A percentile compares a stretch with the other conserved stretches of the same genome.
Evolutionary conservation across 306 rosid genomes (phyloP).

Genomic region (Rosa rugosa): DNA sequence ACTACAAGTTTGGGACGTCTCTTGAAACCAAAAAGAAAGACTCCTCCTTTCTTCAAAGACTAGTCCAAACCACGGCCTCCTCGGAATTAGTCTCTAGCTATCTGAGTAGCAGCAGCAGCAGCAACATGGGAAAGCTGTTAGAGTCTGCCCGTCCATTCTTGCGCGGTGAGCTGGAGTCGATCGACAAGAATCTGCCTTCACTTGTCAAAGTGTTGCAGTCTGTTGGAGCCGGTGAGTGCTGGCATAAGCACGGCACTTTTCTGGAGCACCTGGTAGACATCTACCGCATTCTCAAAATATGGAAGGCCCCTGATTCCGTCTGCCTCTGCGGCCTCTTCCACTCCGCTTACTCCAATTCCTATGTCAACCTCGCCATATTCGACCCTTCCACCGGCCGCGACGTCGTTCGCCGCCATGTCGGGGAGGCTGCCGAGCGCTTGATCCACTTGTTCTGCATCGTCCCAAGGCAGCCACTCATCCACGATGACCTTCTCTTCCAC

Average conservation of each 20-base stretch:
- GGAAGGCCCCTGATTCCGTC: conserved; percentile 55
- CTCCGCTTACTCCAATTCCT: conserved; percentile 90
- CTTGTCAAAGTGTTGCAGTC: conserved; percentile 53
- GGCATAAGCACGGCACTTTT: conserved; percentile 95
- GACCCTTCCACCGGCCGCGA: conserved; percentile 82
- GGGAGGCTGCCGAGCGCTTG: conserved; percentile 58
- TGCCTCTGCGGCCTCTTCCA: conserved; percentile 89
- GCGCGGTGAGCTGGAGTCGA: conserved; percentile 57
- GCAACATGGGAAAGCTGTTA: conserved; percentile 42
- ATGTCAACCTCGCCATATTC: conserved; percentile 87
- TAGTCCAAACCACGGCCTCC: too few species aligned
- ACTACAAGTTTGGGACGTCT: too few species aligned
- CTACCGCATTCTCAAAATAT: conserved; percentile 65
- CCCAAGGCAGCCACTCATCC: conserved; percentile 75
- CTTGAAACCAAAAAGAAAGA: too few species aligned
- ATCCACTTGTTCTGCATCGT: conserved; percentile 75
- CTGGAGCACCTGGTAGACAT: conserved; percentile 74
- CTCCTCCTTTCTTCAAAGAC: too few species aligned
- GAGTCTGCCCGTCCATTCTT: conserved; percentile 73
- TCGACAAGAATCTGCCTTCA: conserved; percentile 53
- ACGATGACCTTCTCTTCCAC: conserved; percentile 68
- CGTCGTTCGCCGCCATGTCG: conserved; percentile 56
- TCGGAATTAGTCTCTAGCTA: too few species aligned
- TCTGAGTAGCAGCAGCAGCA: too few species aligned
- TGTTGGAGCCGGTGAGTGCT: conserved; percentile 88